Percentiles rank a stretch among this genome's conserved stretches.
Conservation (phyloP, 345 rosid genomes). For the rapeseed (Brassica napus) region Da-Ae NC_063439.1:3881501-3882000, state of each 20-base stretch:
- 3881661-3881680: background rate
- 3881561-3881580: background rate
- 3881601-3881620: background rate
- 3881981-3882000: too few species aligned
- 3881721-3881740: background rate
- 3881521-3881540: background rate
- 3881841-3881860: too few species aligned
- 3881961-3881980: too few species aligned
- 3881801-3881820: too few species aligned
- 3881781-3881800: background rate
- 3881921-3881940: background rate
- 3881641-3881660: background rate
- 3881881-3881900: too few species aligned
- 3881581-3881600: background rate
- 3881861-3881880: too few species aligned
- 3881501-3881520: background rate
- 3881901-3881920: background rate
- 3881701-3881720: background rate
- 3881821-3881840: too few species aligned
- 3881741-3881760: background rate
- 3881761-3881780: background rate
- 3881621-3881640: background rate
- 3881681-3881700: background rate
- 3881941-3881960: too few species aligned
- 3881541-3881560: background rate